Evolutionary conservation across 192 early-diverging fungal species (phyloP).

Genomic region (Dissophora ornata): DNA sequence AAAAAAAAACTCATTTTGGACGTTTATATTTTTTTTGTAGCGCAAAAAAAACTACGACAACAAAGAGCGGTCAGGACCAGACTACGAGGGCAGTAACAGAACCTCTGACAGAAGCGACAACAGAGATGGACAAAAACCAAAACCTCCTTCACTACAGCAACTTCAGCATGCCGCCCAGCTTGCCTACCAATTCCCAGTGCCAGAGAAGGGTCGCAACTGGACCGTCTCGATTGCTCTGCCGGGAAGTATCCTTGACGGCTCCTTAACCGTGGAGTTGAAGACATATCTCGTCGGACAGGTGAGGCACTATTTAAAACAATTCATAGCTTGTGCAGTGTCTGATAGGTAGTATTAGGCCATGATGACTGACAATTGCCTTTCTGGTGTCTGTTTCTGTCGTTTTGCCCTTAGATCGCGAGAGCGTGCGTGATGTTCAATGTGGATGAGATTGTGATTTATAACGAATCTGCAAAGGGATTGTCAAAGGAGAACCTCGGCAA

Average conservation of each 20-base stretch:
- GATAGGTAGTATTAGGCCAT: not conserved
- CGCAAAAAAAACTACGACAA: constrained; percentile 56
- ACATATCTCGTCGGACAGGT: constrained; percentile 80
- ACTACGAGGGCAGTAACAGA: constrained; percentile 36
- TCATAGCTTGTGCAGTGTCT: not conserved
- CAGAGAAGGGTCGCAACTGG: constrained; percentile 57
- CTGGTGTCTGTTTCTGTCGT: too few relatives aligned
- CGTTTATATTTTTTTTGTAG: too few relatives aligned
- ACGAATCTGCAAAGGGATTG: constrained; percentile 57
- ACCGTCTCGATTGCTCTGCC: constrained; percentile 76
- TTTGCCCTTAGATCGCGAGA: constrained; percentile 64
- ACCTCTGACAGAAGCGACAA: not conserved
- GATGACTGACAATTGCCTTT: not conserved
- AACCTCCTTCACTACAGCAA: constrained; percentile 44
- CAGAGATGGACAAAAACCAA: constrained; percentile 29
- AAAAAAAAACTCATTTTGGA: constrained; percentile 9
- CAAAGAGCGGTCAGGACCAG: constrained; percentile 57
- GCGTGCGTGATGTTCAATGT: constrained; percentile 67
- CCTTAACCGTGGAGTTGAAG: constrained; percentile 71
- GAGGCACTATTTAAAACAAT: not conserved
- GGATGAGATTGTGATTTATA: constrained; percentile 77
- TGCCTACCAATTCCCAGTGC: constrained; percentile 43
- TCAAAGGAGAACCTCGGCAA: constrained; percentile 55
- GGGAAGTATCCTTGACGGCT: constrained; percentile 71
- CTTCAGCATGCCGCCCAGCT: constrained; percentile 52